A percentile compares a stretch with the other conserved stretches of the same genome.
Conservation (phyloP, 257 asterid species). For the Echites panduratus region DNA sequence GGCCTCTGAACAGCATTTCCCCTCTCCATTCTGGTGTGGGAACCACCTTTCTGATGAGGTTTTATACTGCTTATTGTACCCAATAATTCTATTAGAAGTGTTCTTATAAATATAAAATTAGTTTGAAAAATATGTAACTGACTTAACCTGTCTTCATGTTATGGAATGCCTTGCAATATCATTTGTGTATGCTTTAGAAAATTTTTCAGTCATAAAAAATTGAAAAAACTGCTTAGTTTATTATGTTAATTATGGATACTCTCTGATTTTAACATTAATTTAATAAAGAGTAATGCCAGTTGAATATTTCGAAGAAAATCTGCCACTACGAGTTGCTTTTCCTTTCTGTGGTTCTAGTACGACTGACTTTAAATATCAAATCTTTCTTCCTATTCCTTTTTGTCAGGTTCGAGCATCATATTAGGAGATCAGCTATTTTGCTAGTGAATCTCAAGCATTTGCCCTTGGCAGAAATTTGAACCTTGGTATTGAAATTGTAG, state of each 20-base stretch:
- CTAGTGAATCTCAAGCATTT: constrained; percentile 13
- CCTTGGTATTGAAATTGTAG: constrained; percentile 13
- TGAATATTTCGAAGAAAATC: neutral
- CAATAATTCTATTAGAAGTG: neutral
- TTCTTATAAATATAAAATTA: neutral
- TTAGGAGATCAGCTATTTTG: constrained; percentile 9
- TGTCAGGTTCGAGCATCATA: constrained; percentile 1
- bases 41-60: neutral
- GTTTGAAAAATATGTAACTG: neutral
- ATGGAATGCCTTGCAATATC: neutral
- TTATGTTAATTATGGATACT: neutral
- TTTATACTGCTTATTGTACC: neutral
- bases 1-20: neutral
- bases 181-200: neutral
- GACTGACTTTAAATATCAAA: constrained; percentile 4
- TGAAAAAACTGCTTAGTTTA: neutral
- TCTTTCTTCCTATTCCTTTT: neutral
- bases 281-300: neutral
- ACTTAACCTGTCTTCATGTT: neutral
- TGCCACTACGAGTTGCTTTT: neutral
- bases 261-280: neutral
- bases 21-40: neutral
- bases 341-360: neutral
- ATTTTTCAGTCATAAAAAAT: neutral
- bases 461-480: constrained; percentile 7